Base-by-base conservation (phyloP, 1,139 yeast species). In the Saccharomycopsis hybrid region DNA sequence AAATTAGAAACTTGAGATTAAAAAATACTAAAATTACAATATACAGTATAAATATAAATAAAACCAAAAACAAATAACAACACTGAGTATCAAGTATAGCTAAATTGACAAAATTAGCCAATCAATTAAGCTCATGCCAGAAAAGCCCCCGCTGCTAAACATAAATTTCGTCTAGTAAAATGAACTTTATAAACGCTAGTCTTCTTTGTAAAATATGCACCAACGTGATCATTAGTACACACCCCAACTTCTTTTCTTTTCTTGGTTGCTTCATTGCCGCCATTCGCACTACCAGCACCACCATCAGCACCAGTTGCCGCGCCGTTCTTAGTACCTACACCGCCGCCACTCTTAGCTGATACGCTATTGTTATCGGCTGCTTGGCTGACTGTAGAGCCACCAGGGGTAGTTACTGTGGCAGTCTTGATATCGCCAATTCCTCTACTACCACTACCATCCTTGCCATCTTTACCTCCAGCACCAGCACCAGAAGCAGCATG, bases 101-200 rank as follows among this genome's bases (percentile, higher is more conserved):
- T 18, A 18, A 33, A 33, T 11, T 33, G 13, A 33, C 13, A 7
- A 33, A 39, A 27, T 27, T 7, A 39, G 29, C 13, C 28, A 42
- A 25, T 18, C 11, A 29, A 7, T 43, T 35, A 29, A 8, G 27
- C 13, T 27, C 30, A 39, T 39, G 43, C 28, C 11, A 44, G 43
- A 25, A 48, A 48, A 4, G 46, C 94, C 45, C 98, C 97, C 11
- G 90, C 97, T 1, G 97, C 96, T 37, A 92, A 73, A 60, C 96
- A 90, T 57, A 94, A 69, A 65, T 94, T 94, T 55, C 96, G 74
- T 62, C 95, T 76, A 1, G 97, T 90, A 64, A 90, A 92, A 60
- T 85, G 89, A 33, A 94, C 96, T 60, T 86, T 88, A 68, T 85
- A 92, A 28, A 92, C 94, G 1, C 97, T 96, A 0, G 97, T 88